A percentile compares a stretch with the other conserved stretches of the same genome.
phyloP scores from a whole-genome alignment of 2,329 filamentous ascomycete genomes.

The Grosmannia serpens region DNA sequence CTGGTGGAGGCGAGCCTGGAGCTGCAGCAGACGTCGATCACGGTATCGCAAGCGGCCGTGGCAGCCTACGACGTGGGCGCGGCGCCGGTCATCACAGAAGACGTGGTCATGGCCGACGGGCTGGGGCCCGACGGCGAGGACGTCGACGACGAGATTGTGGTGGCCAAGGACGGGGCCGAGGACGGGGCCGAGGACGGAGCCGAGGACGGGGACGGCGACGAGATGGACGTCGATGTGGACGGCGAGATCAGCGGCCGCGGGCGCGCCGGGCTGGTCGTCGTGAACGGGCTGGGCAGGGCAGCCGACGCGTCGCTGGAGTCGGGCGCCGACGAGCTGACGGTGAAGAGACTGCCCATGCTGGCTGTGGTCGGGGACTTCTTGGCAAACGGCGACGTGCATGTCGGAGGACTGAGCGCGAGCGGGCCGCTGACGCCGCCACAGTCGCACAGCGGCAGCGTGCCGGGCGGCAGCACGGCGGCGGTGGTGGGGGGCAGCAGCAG shows the following conservation, averaged over 20 bases:
- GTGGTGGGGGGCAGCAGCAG: neutral
- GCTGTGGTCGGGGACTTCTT: constrained; percentile 9
- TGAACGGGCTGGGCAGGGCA: too few relatives aligned
- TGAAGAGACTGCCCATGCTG: neutral
- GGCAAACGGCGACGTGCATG: constrained; percentile 24
- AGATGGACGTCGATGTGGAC: neutral
- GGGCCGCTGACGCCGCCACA: constrained; percentile 56
- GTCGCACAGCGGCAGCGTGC: constrained; percentile 41
- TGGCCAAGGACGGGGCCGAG: constrained; percentile 19
- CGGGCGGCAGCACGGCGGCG: constrained; percentile 10
- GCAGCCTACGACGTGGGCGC: constrained; percentile 16
- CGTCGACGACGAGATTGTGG: constrained; percentile 32
- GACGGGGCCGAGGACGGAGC: constrained; percentile 12
- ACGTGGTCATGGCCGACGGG: constrained; percentile 42
- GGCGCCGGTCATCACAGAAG: constrained; percentile 27
- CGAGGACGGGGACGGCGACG: constrained; percentile 6
- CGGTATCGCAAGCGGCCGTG: constrained; percentile 15
- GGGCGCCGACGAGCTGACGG: neutral
- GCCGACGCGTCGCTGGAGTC: too few relatives aligned
- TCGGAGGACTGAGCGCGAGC: too few relatives aligned
- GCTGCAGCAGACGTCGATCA: constrained; percentile 31
- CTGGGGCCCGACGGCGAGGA: neutral
- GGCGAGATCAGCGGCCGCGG: too few relatives aligned
- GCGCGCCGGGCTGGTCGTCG: constrained; percentile 5
- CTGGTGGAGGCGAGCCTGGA: constrained; percentile 60